Evolutionary conservation across 805 yeast genomes (phyloP).

Genomic region (Saccharomycopsis capsularis): DNA sequence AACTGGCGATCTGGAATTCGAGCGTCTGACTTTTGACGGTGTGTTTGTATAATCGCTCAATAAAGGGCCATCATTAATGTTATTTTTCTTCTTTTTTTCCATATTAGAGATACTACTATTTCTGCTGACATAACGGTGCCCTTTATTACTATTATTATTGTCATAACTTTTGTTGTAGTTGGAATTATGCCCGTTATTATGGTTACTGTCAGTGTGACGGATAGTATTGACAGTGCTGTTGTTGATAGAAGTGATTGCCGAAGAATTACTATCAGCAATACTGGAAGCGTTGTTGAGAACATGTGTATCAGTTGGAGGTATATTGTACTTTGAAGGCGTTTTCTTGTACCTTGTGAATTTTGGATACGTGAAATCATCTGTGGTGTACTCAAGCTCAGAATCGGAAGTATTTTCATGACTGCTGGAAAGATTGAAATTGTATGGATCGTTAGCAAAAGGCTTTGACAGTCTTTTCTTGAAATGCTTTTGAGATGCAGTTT

Average conservation of each 20-base stretch:
- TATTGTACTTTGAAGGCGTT: slow-evolving; percentile 1
- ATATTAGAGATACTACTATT: slow-evolving; percentile 13
- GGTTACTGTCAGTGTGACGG: too few species aligned
- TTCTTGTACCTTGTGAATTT: slow-evolving; percentile 17
- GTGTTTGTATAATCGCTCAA: too few species aligned
- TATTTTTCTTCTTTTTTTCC: slow-evolving; percentile 3
- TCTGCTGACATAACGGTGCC: slow-evolving; percentile 4
- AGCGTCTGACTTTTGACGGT: too few species aligned
- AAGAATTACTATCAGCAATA: neutral
- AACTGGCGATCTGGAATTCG: slow-evolving; percentile 4
- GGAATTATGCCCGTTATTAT: too few species aligned
- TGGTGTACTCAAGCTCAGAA: slow-evolving; percentile 20
- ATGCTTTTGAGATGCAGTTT: too few species aligned
- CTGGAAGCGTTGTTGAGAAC: slow-evolving; percentile 1
- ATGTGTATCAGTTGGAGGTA: neutral
- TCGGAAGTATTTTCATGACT: slow-evolving; percentile 22
- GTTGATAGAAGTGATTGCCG: slow-evolving; percentile 5
- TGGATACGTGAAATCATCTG: slow-evolving; percentile 21
- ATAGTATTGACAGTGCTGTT: neutral
- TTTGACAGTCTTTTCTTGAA: too few species aligned
- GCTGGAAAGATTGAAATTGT: slow-evolving; percentile 20
- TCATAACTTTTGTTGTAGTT: too few species aligned
- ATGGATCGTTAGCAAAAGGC: neutral
- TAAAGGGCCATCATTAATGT: neutral
- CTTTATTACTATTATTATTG: neutral